Evolutionary conservation across 495 filamentous ascomycete genomes (phyloP), one percentile per base, ranked within the genome.

Genomic region (Penicillium samsonianum): DNA sequence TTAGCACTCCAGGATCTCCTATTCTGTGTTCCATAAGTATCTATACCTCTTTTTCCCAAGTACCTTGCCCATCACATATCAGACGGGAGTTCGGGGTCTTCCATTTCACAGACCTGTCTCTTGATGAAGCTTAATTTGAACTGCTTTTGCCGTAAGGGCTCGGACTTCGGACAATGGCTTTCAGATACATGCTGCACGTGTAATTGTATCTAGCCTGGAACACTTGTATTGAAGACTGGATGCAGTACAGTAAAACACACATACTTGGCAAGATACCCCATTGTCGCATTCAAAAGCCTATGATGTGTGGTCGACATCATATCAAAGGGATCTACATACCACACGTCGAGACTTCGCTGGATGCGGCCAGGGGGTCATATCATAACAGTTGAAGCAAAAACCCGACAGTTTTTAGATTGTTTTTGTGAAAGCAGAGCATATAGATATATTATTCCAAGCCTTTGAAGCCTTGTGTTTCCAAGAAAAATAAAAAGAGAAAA

Each of bases 291-390:
- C 45, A 12, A 48, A 48, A 48, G 45, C 26, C 31, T 48, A 31
- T 48, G 45, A 48, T 17, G 44, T 11, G 26, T 14, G 7, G n/a
- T 47, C 45, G 45, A 48, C 26, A 30, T 48, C 45, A 48, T 47
- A 47, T 47, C 26, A 33, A 46, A 48, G 5, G 44, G 45, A 48
- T 48, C 45, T 48, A 28, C 45, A 48, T 48, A 48, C 45, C 45
- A 33, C 26, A 48, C 7, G 45, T 31, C 17, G n/a, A 31, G 45
- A 17, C 26, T 8, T 47, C 25, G 45, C 45, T 48, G 45, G 26
- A 48, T 31, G 45, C 28, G 17, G 45, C 28, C 45, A 48, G 45
- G 25, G 26, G 25, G 8, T 47, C 44, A 48, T 48, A 31, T 48
- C 45, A 31, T 31, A 48, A 48, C 45, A 28, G 31, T 20, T 20